phyloP scores from a whole-genome alignment of 108 stramenopile genomes.

The Nitzschia palea region DNA sequence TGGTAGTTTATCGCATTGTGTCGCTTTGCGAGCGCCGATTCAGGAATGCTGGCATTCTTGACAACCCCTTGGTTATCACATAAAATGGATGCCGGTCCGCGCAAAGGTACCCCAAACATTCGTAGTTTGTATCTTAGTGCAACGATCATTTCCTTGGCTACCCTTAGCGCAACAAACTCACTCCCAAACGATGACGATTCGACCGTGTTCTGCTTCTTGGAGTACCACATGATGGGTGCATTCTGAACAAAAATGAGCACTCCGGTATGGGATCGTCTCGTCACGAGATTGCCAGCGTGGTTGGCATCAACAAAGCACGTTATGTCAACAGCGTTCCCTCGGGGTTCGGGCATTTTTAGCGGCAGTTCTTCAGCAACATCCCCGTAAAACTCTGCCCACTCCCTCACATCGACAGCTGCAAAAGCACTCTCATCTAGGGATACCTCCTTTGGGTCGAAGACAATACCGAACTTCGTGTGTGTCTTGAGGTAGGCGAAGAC shows the following conservation, averaged over 20 bases:
- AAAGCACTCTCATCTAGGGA: not conserved
- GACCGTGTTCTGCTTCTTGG: constrained; percentile 57
- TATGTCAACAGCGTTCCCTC: constrained; percentile 13
- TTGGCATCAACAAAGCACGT: constrained; percentile 52
- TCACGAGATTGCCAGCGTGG: constrained; percentile 50
- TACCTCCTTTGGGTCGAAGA: constrained; percentile 26
- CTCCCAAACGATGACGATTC: constrained; percentile 56
- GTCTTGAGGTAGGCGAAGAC: constrained; percentile 41
- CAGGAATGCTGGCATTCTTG: constrained; percentile 36
- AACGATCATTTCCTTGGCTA: constrained; percentile 20
- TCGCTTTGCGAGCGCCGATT: constrained; percentile 42
- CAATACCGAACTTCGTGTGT: constrained; percentile 9
- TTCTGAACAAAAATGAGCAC: constrained; percentile 52
- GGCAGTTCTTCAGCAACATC: constrained; percentile 30
- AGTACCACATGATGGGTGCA: constrained; percentile 49
- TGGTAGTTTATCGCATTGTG: constrained; percentile 46
- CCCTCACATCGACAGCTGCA: not conserved
- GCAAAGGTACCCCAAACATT: constrained; percentile 50
- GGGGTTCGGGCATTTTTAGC: constrained; percentile 28
- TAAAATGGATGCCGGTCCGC: constrained; percentile 36
- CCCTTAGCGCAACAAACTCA: constrained; percentile 47
- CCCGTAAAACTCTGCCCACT: constrained; percentile 22
- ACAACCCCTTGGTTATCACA: constrained; percentile 48
- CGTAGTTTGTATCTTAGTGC: constrained; percentile 49
- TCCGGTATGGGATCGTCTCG: constrained; percentile 54